Base-by-base conservation (phyloP, 805 yeast species). In the Starmerella davenportii region DNA sequence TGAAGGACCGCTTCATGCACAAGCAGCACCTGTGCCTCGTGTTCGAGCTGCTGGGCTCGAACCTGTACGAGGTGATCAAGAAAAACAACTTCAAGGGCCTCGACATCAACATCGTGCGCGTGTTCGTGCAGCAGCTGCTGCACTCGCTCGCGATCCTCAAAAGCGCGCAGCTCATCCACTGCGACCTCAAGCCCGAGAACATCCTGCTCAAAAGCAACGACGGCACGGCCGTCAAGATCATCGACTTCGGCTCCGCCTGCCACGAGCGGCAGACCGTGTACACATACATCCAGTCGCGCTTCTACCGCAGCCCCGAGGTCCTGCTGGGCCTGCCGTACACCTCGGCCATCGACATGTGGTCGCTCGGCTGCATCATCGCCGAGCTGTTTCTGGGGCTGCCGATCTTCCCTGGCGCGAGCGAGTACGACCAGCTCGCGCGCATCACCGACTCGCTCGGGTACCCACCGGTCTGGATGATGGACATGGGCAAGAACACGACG, bases 181-280 rank as follows among this genome's bases (percentile, higher is more conserved):
- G 99, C 61, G 99, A 90, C 59, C 63, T 90, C 54, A 90, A 90
- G 56, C 99, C 99, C 0, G 99, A 90, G 52, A 90, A 90, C 56
- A 84, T 90, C 36, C 60, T 90, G 39, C 62, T 90, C 24, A 72
- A 79, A 38, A 72, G 76, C 36, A 75, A 84, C 4, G 92, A 82
- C 55, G 71, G 74, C 45, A 90, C 94, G 1, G 80, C 75, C 33
- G 72, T 90, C 48, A 90, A 90, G 58, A 78, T 90, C 32, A 87
- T 90, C 51, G 99, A 90, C 61, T 90, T 87, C 61, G 96, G 96
- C 1, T 74, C 90, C 2, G 93, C 96, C 0, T 85, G 96, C 55
- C 87, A 81, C 54, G 93, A 87, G 45, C 65, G 84, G 39, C 87
- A 84, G 50, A 80, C 93, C 1, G 66, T 85, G 4, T 85, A 81